These are phyloP conservation scores for Tulasnella sp. DNA, from an alignment of 768 basidiomycete species.

Conservation along the genomic window DNA sequence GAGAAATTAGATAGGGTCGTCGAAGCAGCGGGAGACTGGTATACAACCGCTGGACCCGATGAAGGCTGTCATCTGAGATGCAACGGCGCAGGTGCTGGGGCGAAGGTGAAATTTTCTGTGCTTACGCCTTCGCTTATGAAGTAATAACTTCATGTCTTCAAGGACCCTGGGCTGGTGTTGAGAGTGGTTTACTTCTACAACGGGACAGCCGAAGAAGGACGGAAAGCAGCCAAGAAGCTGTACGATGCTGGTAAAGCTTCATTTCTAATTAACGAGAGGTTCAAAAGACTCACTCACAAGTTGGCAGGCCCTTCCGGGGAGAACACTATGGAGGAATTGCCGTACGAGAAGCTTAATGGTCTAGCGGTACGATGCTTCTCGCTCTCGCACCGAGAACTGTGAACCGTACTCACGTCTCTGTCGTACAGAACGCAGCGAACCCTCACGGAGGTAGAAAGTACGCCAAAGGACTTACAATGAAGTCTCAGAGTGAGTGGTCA, in stretches of 20 bases:
- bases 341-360: background rate
- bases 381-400: background rate
- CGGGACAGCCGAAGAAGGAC: background rate
- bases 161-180: background rate
- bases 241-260: background rate
- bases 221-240: background rate
- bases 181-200: background rate
- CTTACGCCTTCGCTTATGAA: background rate
- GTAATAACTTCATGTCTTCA: background rate
- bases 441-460: conserved; percentile 7
- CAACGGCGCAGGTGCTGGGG: background rate
- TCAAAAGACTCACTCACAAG: background rate
- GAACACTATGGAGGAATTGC: background rate
- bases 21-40: background rate
- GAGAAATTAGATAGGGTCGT: background rate
- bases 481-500: background rate
- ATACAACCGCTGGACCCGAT: background rate
- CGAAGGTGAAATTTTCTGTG: background rate
- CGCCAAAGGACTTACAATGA: background rate
- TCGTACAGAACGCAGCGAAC: background rate
- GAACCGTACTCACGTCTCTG: background rate
- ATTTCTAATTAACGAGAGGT: background rate
- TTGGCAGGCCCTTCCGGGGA: background rate
- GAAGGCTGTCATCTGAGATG: conserved; percentile 4
- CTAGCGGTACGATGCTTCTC: background rate